Percentiles rank a stretch among this genome's conserved stretches.
These are phyloP conservation scores for Penicillium frequentans DNA, from an alignment of 2,329 filamentous ascomycete species.

Conservation along the genomic window DNA sequence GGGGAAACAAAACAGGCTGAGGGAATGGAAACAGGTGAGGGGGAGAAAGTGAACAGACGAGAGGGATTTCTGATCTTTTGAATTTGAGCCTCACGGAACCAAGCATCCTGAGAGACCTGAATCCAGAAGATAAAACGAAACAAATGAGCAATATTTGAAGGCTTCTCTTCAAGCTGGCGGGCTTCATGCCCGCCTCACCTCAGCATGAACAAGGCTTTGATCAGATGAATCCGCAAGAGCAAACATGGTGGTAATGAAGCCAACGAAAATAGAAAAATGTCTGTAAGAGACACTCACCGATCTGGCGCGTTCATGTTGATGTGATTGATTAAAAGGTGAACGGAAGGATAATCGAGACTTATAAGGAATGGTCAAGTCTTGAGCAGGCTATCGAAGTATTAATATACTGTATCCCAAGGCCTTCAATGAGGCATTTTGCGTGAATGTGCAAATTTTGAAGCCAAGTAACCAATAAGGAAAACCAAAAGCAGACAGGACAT, in stretches of 20 bases:
- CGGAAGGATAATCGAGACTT: neutral
- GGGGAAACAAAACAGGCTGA: neutral
- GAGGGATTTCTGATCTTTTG: no score
- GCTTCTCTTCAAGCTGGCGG: neutral
- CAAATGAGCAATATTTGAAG: neutral
- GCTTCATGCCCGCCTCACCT: neutral
- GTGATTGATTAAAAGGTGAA: neutral
- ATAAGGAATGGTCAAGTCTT: neutral
- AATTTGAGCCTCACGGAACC: no score
- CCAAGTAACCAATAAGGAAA: no score
- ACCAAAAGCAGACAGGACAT: neutral
- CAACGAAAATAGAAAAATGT: neutral
- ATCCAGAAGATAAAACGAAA: neutral
- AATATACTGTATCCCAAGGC: no score
- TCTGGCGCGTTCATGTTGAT: slow-evolving; percentile 50
- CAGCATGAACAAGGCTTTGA: neutral
- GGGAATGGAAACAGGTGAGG: neutral
- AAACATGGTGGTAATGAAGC: neutral
- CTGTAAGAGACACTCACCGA: slow-evolving; percentile 36
- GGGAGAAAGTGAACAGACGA: neutral
- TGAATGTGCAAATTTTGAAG: no score
- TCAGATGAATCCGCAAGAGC: neutral
- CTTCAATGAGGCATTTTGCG: no score
- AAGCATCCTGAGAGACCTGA: no score
- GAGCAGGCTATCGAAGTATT: neutral